A percentile compares a stretch with the other conserved stretches of the same genome.
These are phyloP conservation scores for Skeletonema menzelii DNA, from an alignment of 108 stramenopile species.

Conservation along the genomic window DNA sequence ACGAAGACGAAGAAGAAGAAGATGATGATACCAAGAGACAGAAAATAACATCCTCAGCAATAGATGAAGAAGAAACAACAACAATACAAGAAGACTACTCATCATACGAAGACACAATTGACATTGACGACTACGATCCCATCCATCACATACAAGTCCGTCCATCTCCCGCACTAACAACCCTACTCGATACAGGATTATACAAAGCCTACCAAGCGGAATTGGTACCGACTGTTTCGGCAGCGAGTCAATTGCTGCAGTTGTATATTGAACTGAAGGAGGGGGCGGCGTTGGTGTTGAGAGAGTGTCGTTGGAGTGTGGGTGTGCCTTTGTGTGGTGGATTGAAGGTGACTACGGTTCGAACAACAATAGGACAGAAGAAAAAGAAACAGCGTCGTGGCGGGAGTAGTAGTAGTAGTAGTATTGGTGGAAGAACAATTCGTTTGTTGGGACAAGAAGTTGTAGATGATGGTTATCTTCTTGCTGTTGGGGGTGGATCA, in stretches of 20 bases:
- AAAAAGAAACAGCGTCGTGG: too few species aligned
- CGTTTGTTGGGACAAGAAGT: background rate
- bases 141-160: background rate
- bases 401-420: background rate
- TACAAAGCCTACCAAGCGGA: conserved; percentile 74
- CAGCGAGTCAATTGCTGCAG: conserved; percentile 56
- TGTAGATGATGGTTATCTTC: background rate
- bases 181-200: conserved; percentile 78
- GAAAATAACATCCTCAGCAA: too few species aligned
- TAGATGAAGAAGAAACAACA: background rate
- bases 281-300: conserved; percentile 19
- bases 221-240: conserved; percentile 64
- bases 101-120: background rate
- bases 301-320: conserved; percentile 38
- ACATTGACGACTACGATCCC: background rate
- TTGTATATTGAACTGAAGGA: conserved; percentile 43
- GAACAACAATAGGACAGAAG: background rate
- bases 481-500: conserved; percentile 1
- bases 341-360: background rate
- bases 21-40: too few species aligned
- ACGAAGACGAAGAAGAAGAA: background rate
- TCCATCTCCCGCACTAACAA: conserved; percentile 66
- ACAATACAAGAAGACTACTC: too few species aligned
- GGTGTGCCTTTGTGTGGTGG: conserved; percentile 28
- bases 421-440: too few species aligned